Evolutionary conservation across 1,284 basidiomycete genomes (phyloP).

Genomic region (Macrocystidia cucumis): DNA sequence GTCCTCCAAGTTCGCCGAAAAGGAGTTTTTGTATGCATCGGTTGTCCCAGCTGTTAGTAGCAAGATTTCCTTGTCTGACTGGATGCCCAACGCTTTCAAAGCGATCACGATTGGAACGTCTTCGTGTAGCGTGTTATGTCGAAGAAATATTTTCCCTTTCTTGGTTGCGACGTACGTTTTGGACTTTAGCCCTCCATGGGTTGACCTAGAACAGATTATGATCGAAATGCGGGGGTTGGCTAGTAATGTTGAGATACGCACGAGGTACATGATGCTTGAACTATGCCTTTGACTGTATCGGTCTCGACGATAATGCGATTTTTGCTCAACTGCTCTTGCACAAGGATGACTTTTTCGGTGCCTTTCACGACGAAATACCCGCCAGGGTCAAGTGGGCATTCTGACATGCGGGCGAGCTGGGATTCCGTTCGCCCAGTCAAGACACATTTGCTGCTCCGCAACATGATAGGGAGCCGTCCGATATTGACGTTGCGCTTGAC

Average conservation of each 20-base stretch:
- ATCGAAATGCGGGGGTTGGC: slow-evolving; percentile 5
- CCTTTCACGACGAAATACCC: slow-evolving; percentile 99
- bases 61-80: slow-evolving; percentile 97
- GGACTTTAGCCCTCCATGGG: slow-evolving; percentile 95
- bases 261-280: slow-evolving; percentile 97
- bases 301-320: slow-evolving; percentile 99
- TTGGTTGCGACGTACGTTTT: slow-evolving; percentile 98
- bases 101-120: slow-evolving; percentile 96
- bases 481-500: slow-evolving; percentile 87
- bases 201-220: slow-evolving; percentile 63
- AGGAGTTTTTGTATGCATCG: slow-evolving; percentile 84
- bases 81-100: slow-evolving; percentile 93
- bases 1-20: slow-evolving; percentile 93
- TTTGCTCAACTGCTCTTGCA: slow-evolving; percentile 98
- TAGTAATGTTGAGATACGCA: slow-evolving; percentile 31
- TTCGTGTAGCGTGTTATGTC: slow-evolving; percentile 98
- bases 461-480: slow-evolving; percentile 94
- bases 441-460: slow-evolving; percentile 92
- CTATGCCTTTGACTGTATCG: slow-evolving; percentile 84
- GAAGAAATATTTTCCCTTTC: slow-evolving; percentile 89
- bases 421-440: slow-evolving; percentile 74
- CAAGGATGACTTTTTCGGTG: slow-evolving; percentile 98
- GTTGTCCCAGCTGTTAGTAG: slow-evolving; percentile 91
- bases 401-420: slow-evolving; percentile 87
- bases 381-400: slow-evolving; percentile 97